Evolutionary conservation across 2,329 filamentous ascomycete species (phyloP), one percentile per base, ranked within the genome.

Genomic region (Hortaea werneckii): DNA sequence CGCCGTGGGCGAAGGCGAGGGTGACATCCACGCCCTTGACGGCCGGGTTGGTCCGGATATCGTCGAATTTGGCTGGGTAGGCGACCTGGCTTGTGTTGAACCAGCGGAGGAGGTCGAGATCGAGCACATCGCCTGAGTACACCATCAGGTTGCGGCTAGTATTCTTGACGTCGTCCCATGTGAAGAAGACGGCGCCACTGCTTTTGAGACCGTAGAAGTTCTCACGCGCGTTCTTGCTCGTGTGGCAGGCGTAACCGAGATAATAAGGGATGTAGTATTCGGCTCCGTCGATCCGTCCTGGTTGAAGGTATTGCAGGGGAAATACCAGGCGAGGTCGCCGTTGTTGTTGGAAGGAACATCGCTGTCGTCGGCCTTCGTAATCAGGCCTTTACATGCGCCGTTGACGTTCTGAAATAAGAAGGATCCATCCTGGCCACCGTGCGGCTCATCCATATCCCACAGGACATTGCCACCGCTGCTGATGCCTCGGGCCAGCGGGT

Each of bases 381-480:
- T 95, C 46, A 96, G 68, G 7, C 77, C 85, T 69, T 96, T 98
- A 76, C 92, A 98, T 51, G 85, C 85, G 41, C 92, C 94, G 58
- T 98, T 98, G 65, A 98, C 92, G 55, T 96, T 94, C 64, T 98
- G 92, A 69, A 98, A 98, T 60, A 98, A 70, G 64, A 98, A 98
- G 61, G 89, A 96, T 47, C 87, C 90, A 62, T 98, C 94, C 65
- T 85, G 78, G n/a, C 89, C 92, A 45, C 82, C 83, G 57, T 90
- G 80, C 60, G 86, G 86, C 55, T 83, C 78, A 1, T 82, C 76
- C n/a, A 94, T 70, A 62, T 95, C 88, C 60, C 80, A 96, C 10
- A 98, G 72, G 26, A 98, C 81, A 58, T 96, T 95, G 27, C 85
- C 73, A 29, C 75, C 77, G 2, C 71, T 63, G 1, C 85, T 78